Evolutionary conservation across 1,284 basidiomycete genomes (phyloP), one percentile per base, ranked within the genome.

Genomic region (Ceratobasidium theobromae): DNA sequence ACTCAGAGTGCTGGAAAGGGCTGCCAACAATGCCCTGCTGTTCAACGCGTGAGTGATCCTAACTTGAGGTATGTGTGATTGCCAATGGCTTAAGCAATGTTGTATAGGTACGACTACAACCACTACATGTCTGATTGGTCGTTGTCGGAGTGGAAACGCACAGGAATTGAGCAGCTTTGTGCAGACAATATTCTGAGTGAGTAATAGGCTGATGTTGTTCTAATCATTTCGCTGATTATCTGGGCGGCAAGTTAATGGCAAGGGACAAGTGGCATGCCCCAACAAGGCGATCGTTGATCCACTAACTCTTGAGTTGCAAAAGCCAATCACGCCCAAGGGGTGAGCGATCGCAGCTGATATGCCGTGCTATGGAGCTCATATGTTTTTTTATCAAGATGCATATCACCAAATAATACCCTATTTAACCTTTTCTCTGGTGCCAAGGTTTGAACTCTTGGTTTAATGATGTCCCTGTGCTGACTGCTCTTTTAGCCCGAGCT

Each of bases 141-240:
- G 53, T 21, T 60, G 18, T 49, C 65, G 14, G 68, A 67, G 38
- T 67, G 68, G 65, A 53, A 54, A 6, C 40, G 65, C 4, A 69
- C 55, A 27, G 41, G 40, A 8, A 55, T 66, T 18, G 68, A 69
- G 57, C 43, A 43, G 41, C 53, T 69, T 16, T 69, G 68, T 25
- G 52, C 64, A 4, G 68, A 69, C 23, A 62, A 52, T 4, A 55
- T 69, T 12, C 40, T 69, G 12, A 55, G 65, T 40, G 35, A 62
- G 49, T 65, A 21, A 21, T 53, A 32, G 11, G 11, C n/a, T 2
- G 4, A 3, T 52, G 28, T 32, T 30, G 25, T 18, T 16, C 16
- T 43, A 16, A 5, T 43, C 21, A 18, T 28, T 6, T 8, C 25
- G 27, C 27, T 40, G 46, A 4, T 14, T 3, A 30, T 21, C 3